Evolutionary conservation across 345 rosid genomes (phyloP), one percentile per base, ranked within the genome.

Genomic region (Pistacia integerrima): DNA sequence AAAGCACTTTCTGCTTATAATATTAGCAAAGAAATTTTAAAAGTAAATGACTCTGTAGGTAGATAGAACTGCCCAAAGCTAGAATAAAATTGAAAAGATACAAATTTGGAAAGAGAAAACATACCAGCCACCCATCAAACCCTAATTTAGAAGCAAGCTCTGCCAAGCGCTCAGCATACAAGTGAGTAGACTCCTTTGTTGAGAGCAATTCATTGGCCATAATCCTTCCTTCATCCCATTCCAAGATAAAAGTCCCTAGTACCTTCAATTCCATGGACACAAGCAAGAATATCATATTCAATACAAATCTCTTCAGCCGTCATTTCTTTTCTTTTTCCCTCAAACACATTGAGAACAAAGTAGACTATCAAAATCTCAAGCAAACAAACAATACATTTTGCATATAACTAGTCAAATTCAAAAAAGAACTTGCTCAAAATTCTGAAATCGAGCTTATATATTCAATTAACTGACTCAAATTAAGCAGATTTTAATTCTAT

Each of bases 111-210:
- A 3, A 51, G 5, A 70, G 75, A 59, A 69, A 22, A 76, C 33
- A 69, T 84, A 95, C 99, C 90, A 91, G 91, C 98, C 98, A 95
- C 14, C 97, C 99, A 75, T 95, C 98, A 58, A 93, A 91, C 67
- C 94, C 94, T 74, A 93, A 79, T 63, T 76, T 82, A 82, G 75
- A 79, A 46, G 94, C 88, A 69, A 93, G 97, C 78, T 95, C 90
- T 12, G 86, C 84, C 84, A 95, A 87, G 67, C 85, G 84, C 72
- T 90, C 91, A 2, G 97, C 98, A 85, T 87, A 88, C 77, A 79
- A 77, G 18, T 69, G 86, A 81, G 96, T 89, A 67, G 96, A 89
- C 84, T 89, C 96, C 84, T 85, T 84, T 11, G 96, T 87, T 2
- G 83, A 77, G 28, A 95, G 86, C 84, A 95, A 76, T 71, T 89